Evolutionary conservation across 2,329 filamentous ascomycete species (phyloP), one percentile per base, ranked within the genome.

Genomic region (Paraconiothyrium sp.): DNA sequence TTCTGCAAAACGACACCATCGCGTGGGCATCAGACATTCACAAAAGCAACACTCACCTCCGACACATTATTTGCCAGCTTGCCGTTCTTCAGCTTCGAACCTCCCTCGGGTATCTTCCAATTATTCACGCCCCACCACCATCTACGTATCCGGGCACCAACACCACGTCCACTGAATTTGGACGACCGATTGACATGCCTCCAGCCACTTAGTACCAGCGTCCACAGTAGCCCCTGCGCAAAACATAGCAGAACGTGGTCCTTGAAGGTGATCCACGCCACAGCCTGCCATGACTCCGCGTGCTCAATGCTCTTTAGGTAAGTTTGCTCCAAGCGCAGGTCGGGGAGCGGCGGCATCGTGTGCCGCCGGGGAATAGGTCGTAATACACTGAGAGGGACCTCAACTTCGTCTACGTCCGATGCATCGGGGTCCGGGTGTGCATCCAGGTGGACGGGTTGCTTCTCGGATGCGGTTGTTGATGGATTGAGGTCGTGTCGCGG

Each of bases 101-200:
- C 35, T 37, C 34, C 30, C 65, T 54, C 20, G 11, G 76, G 76
- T 55, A 78, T 64, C 30, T 55, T 84, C 95, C 95, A 98, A 73
- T 96, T 93, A 75, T 98, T 98, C 20, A 97, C 92, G 24, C 86
- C 88, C 83, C 93, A 97, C 94, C 95, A 99, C 95, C 94, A 98
- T 67, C 93, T 85, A 70, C 95, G 85, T 52, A 95, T 81, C 68
- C 87, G 88, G 7, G 92, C 92, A 24, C 95, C 95, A 16, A 92
- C 82, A 30, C 88, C 89, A 69, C 88, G 88, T 9, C 95, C 95
- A 65, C 88, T 89, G 67, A 97, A 85, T 73, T 89, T 89, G 14
- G 92, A 90, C 61, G 86, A 90, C 62, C 87, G 86, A 79, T 98
- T 97, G 92, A 92, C 97, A 76, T 91, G 86, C 73, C 93, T 89